phyloP scores from a whole-genome alignment of 495 filamentous ascomycete genomes.

The Xylaria curta region DNA sequence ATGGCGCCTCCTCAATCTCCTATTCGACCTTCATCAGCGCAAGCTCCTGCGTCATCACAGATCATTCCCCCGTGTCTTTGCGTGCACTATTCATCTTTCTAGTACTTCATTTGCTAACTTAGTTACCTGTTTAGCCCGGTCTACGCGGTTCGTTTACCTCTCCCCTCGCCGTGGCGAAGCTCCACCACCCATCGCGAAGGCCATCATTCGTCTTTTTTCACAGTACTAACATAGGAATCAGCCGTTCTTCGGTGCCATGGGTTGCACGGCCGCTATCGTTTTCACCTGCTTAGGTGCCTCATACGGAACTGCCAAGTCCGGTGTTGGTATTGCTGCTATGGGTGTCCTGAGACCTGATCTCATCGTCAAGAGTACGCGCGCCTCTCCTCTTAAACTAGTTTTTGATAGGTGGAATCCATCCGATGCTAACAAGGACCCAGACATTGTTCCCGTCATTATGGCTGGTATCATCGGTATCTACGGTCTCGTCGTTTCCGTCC shows the following conservation, averaged over 20 bases:
- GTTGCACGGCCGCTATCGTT: constrained; percentile 96
- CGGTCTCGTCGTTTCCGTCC: constrained; percentile 96
- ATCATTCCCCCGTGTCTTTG: constrained; percentile 7
- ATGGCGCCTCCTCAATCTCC: constrained; percentile 22
- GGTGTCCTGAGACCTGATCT: constrained; percentile 96
- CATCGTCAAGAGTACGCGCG: constrained; percentile 97
- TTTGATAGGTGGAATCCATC: not conserved
- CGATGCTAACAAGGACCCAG: constrained; percentile 54
- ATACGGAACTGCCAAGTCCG: constrained; percentile 98
- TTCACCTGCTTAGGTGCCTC: constrained; percentile 99
- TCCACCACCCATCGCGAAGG: constrained; percentile 31
- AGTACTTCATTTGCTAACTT: constrained; percentile 24
- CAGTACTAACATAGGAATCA: constrained; percentile 44
- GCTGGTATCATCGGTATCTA: constrained; percentile 99
- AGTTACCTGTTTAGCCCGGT: constrained; percentile 71
- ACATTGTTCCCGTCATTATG: constrained; percentile 99
- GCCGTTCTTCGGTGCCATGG: constrained; percentile 99
- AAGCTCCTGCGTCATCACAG: constrained; percentile 26
- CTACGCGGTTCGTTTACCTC: constrained; percentile 87
- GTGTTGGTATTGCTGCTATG: constrained; percentile 98
- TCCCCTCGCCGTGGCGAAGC: constrained; percentile 28
- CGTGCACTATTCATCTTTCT: constrained; percentile 35
- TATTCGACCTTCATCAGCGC: constrained; percentile 27
- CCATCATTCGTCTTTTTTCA: not conserved
- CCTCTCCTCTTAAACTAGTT: not conserved